Evolutionary conservation across 2,329 filamentous ascomycete genomes (phyloP), one percentile per base, ranked within the genome.

Genomic region (Trichoderma afroharzianum): DNA sequence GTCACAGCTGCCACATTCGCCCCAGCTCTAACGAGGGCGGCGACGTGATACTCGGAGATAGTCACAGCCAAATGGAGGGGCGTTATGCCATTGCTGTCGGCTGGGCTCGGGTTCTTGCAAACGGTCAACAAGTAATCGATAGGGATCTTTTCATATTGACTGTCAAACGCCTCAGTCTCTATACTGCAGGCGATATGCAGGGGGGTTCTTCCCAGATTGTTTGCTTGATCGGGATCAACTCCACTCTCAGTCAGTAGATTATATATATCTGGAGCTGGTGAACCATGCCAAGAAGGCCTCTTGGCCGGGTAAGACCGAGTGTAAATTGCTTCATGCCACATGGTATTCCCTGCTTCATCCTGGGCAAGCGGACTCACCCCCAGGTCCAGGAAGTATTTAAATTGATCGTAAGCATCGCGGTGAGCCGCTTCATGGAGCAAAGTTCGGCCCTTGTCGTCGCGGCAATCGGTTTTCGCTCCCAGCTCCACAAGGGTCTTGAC

Each of bases 11-110:
- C 71, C 1, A 79, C 73, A 74, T 83, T 76, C 1, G 82, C 81
- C 4, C 82, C 80, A 32, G 78, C 77, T 8, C 76, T 73, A 3
- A 85, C 75, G 6, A 84, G 75, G 21, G 71, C 68, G 15, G 73
- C 73, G 2, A 79, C 70, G 28, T 72, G 53, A 11, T 62, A 43
- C 63, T 77, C 75, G 7, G 76, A 79, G 2, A 74, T 50, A 15
- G 73, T 73, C 6, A 68, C 73, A 2, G 77, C 76, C 3, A 74
- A 6, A 59, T 79, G 77, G 26, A 81, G 69, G 2, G 78, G 75
- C 3, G 73, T 74, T 8, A 74, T 24, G 3, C 75, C 72, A 7
- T 78, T 72, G 18, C 59, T 18, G 11, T 70, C 58, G 12, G 24
- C 36, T 1, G 9, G 30, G 14, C 74, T 64, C 6, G 73, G 6